These are phyloP conservation scores for Pyrenochaeta sp. DNA, from an alignment of 2,329 filamentous ascomycete species.

Conservation along the genomic window DNA sequence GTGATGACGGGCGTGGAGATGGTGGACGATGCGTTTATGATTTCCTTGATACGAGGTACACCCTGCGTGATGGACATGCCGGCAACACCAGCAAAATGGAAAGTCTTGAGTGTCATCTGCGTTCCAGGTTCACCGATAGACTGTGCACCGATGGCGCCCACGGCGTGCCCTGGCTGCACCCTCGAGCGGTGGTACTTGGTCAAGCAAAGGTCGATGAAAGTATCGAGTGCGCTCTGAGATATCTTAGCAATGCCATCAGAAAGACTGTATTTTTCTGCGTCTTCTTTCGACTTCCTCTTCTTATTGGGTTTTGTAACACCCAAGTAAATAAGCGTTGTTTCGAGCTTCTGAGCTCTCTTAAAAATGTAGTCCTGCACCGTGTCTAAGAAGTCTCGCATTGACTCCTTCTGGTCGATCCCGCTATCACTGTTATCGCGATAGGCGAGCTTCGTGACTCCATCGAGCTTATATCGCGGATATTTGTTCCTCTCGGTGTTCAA, in stretches of 20 bases:
- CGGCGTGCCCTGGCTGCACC: conserved; percentile 93
- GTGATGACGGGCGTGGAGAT: conserved; percentile 96
- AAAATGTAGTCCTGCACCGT: conserved; percentile 78
- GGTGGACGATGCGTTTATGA: conserved; percentile 94
- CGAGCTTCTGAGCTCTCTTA: conserved; percentile 68
- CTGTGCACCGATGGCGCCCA: conserved; percentile 94
- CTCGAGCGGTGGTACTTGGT: conserved; percentile 91
- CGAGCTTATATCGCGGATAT: conserved; percentile 43
- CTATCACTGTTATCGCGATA: conserved; percentile 76
- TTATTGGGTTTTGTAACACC: conserved; percentile 28
- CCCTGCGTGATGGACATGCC: conserved; percentile 99
- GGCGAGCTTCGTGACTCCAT: conserved; percentile 58
- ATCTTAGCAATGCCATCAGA: conserved; percentile 84
- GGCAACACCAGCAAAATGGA: conserved; percentile 99
- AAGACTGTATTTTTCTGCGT: conserved; percentile 48
- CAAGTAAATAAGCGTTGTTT: conserved; percentile 52
- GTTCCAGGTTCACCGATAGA: conserved; percentile 98
- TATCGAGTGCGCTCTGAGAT: conserved; percentile 74
- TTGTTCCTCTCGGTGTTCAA: conserved; percentile 73
- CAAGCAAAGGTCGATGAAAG: conserved; percentile 83
- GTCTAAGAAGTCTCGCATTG: conserved; percentile 80
- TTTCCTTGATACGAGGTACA: conserved; percentile 99
- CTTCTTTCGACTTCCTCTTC: conserved; percentile 30
- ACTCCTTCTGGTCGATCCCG: conserved; percentile 67
- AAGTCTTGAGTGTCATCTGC: conserved; percentile 99